Conservation (phyloP, 208 protist genomes). For the Wallacemonas rigidus region DNA sequence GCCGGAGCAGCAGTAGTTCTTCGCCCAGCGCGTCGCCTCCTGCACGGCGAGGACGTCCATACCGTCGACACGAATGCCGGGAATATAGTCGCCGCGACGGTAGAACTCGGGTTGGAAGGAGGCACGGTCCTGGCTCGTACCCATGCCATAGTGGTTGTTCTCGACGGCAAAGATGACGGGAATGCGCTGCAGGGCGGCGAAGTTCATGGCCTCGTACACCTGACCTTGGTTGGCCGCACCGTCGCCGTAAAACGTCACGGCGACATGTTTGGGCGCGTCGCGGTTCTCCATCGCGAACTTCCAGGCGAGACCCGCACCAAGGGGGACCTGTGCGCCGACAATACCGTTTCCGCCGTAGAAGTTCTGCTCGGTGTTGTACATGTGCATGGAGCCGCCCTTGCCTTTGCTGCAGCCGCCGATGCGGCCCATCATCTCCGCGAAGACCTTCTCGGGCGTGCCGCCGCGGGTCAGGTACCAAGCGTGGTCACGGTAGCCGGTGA, state of each 20-base stretch:
- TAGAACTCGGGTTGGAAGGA: conserved; percentile 95
- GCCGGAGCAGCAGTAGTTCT: conserved; percentile 75
- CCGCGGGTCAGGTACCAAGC: conserved; percentile 92
- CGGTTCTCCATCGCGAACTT: conserved; percentile 82
- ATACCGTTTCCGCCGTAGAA: conserved; percentile 99
- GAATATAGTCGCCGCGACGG: conserved; percentile 96
- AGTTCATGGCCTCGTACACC: conserved; percentile 98
- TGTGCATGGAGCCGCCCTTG: conserved; percentile 98
- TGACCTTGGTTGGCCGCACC: conserved; percentile 98
- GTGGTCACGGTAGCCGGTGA: conserved; percentile 98
- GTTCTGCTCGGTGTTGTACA: conserved; percentile 92
- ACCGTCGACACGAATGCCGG: conserved; percentile 96
- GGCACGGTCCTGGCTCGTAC: conserved; percentile 92
- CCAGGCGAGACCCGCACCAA: conserved; percentile 96
- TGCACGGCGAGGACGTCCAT: conserved; percentile 97
- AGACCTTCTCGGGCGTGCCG: conserved; percentile 83
- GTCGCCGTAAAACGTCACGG: conserved; percentile 96
- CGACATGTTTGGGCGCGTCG: conserved; percentile 85
- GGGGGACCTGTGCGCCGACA: conserved; percentile 95
- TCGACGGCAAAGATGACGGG: conserved; percentile 97
- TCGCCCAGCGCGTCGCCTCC: conserved; percentile 88
- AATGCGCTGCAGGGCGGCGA: conserved; percentile 97
- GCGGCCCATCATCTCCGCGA: conserved; percentile 93
- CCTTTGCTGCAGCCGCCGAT: conserved; percentile 90
- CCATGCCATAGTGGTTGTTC: conserved; percentile 99